Base-by-base conservation (phyloP, 208 protist species). In the Hexamita inflata region DNA sequence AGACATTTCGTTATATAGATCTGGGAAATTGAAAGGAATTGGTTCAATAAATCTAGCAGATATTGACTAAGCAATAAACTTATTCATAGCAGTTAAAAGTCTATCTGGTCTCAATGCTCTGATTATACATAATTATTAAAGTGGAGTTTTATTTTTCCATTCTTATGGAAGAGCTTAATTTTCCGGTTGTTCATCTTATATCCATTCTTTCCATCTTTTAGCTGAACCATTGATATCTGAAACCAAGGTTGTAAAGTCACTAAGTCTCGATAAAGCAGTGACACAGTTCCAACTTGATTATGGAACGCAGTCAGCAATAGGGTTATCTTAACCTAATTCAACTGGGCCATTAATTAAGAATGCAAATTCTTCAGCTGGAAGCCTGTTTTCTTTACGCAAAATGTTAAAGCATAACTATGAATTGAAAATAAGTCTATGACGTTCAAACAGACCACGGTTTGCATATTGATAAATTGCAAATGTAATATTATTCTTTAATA, bases 391-490 rank as follows among this genome's bases (percentile, higher is more conserved):
- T 19, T 60, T 24, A 58, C 84, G 78, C 39, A 94, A 80, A 81
- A 97, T 93, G 62, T 83, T 85, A 77, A 96, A 94, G 58, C 87
- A 88, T 19, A 97, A 86, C 74, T 94, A 85, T 59, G 91, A 90
- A 7, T 89, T 90, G 80, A 97, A 96, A 78, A 97, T 97, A 53
- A 97, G 87, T 84, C 96, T 97, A 89, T 98, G 94, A 40, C 92
- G 87, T 85, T 96, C 92, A 79, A 98, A 98, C 30, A 96, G 85
- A 78, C 93, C 93, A 77, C 92, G 90, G n/a, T 91, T 49, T 59
- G 70, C 40, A 73, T 82, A 82, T 1, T 1, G 15, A 45, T 73
- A 82, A 26, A 80, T 57, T 9, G 80, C 86, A 80, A 91, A 90
- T 38, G 90, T 94, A 79, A 96, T 94, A 32, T 86, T 88, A 40